A percentile compares a stretch with the other conserved stretches of the same genome.
These are phyloP conservation scores for Lotmaria passim DNA, from an alignment of 208 protist genomes.

Conservation along the genomic window DNA sequence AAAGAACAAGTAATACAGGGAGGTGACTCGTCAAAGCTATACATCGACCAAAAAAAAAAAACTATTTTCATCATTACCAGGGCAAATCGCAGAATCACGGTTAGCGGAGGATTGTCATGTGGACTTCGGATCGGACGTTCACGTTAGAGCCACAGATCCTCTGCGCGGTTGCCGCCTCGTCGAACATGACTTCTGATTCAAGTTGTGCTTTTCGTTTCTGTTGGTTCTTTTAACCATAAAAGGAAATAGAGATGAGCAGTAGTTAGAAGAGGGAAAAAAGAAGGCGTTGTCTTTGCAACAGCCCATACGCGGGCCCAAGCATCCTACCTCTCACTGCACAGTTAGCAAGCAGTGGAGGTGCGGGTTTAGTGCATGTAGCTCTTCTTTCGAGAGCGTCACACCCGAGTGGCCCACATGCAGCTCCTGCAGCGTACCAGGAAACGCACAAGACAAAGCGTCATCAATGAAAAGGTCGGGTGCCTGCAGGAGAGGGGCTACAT, in stretches of 20 bases:
- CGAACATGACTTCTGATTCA: too few species aligned
- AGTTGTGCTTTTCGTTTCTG: too few species aligned
- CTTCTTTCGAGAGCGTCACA: constrained; percentile 17
- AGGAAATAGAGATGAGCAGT: background rate
- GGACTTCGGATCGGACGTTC: too few species aligned
- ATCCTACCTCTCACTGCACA: background rate
- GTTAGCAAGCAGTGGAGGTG: constrained; percentile 10
- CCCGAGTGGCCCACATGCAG: constrained; percentile 20
- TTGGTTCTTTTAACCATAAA: too few species aligned
- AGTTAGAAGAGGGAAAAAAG: background rate
- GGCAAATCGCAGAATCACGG: too few species aligned
- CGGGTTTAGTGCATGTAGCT: constrained; percentile 25
- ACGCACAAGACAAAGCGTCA: background rate
- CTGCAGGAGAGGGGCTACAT: constrained; percentile 20
- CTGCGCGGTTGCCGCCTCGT: too few species aligned
- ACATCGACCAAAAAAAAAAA: background rate
- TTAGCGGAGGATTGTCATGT: too few species aligned
- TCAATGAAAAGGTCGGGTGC: background rate
- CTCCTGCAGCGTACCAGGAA: constrained; percentile 7
- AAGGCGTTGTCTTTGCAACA: too few species aligned
- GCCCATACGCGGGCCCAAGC: background rate
- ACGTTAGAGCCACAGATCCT: too few species aligned
- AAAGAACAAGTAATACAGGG: background rate
- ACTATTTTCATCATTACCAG: too few species aligned
- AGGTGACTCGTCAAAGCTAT: too few species aligned